Evolutionary conservation across 805 yeast genomes (phyloP), one percentile per base, ranked within the genome.

Genomic region (Lachancea cidri): DNA sequence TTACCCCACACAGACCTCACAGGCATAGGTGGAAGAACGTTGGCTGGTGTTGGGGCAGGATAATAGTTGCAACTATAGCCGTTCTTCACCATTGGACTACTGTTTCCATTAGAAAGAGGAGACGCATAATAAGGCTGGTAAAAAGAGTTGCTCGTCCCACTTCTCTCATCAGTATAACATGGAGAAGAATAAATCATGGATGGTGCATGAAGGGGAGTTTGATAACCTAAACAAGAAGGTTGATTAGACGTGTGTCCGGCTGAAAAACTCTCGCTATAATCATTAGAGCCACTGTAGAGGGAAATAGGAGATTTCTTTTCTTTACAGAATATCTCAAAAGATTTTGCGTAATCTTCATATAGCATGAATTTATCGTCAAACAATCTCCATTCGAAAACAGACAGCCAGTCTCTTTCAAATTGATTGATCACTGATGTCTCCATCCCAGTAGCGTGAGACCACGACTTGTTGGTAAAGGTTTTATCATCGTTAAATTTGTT

Each of bases 401-500:
- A 53, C 45, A 86, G 71, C 91, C 94, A 91, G 34, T 67, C 69
- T 40, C 74, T 75, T 67, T 91, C 98, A 46, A 77, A 66, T 14
- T 59, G 54, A 55, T 89, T 87, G 47, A 91, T 72, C 27, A 73
- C 64, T 2, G 57, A 56, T 36, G 86, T 70, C 5, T 76, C 64
- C 47, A 91, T 73, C 15, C 94, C 94, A 4, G 96, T 85, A n/a
- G 97, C 98, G 47, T 87, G 88, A 32, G 87, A 77, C 98, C 98
- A 91, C 5, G 96, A 86, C 56, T 80, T 81, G 67, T 91, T 91
- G 46, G 95, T 87, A 60, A 91, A 91, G 20, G 97, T 91, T 66
- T 91, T 88, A 67, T 91, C 98, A 65, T 91, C 98, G 60, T 89
- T 87, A 62, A 87, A 86, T 67, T 91, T 91, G 69, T 91, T 91